Evolutionary conservation across 345 rosid species (phyloP), one percentile per base, ranked within the genome.

Genomic region (Arabis alpina): DNA sequence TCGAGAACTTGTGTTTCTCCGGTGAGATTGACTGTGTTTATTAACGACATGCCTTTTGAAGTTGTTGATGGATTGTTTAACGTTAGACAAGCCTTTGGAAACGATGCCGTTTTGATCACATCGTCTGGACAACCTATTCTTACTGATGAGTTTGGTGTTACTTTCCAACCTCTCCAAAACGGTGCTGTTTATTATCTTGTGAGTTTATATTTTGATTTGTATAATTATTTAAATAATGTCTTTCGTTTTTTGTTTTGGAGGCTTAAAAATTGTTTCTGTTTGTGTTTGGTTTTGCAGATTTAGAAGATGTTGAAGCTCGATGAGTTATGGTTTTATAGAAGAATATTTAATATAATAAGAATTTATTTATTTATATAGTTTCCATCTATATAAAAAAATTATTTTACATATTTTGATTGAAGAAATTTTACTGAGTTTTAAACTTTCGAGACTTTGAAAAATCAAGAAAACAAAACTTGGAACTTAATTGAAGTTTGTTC

Each of bases 11-110:
- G 5, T 75, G 53, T 44, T 47, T 10, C 28, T 44, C 58, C 73
- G 12, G 60, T 66, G 7, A 87, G 74, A 71, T 69, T 80, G 41
- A 88, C 79, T 47, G 94, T 93, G 79, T 90, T 91, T 53, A 88
- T 93, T 80, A 89, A 91, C 55, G 90, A 91, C 47, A 85, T 93
- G 54, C 85, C 90, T 2, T 81, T 87, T 24, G 93, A 93, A 63
- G 85, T 93, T 13, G 76, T 62, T 0, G 68, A 50, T 41, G 93
- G 90, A 27, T 88, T 90, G 3, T 86, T 93, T 72, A 91, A 86
- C 58, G 87, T 91, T 19, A 81, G 79, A 34, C 91, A 84, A 62
- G 87, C 97, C 10, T 93, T 93, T 63, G 98, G 98, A 32, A 91
- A 84, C 23, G 86, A 89, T 16, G 86, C 86, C 1, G 65, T 89